Percentiles rank a stretch among this genome's conserved stretches.
These are phyloP conservation scores for Tetrapisispora fleetii DNA, from an alignment of 805 yeast genomes.

Conservation along the genomic window DNA sequence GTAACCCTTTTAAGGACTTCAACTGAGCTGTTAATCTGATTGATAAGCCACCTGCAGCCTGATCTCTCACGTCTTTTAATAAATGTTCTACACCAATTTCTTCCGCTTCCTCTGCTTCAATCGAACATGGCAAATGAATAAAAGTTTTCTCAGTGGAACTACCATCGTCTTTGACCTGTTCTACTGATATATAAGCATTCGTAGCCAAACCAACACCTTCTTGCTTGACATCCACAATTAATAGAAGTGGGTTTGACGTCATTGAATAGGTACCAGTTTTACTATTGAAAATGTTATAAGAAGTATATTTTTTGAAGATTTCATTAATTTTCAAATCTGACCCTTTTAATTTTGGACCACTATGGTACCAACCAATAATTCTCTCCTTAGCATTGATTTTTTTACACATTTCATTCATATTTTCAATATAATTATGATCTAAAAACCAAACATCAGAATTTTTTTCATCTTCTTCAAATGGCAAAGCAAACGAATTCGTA, in stretches of 20 bases:
- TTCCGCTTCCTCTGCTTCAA: constrained; percentile 98
- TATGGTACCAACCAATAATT: constrained; percentile 98
- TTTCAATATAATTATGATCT: constrained; percentile 91
- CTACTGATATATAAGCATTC: constrained; percentile 86
- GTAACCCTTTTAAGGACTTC: constrained; percentile 78
- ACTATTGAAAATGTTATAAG: constrained; percentile 1
- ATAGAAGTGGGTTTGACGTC: constrained; percentile 55
- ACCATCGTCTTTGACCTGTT: constrained; percentile 94
- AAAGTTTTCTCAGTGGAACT: constrained; percentile 86
- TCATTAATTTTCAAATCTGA: constrained; percentile 90
- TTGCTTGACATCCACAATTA: constrained; percentile 88
- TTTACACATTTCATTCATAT: constrained; percentile 96
- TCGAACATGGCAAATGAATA: constrained; percentile 81
- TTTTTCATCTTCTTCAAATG: constrained; percentile 93
- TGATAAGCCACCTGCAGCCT: constrained; percentile 88
- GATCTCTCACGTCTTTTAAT: constrained; percentile 88
- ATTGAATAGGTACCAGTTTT: constrained; percentile 25
- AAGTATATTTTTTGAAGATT: constrained; percentile 60
- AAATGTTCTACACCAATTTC: constrained; percentile 98
- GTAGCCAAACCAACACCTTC: constrained; percentile 82
- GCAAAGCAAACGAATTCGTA: constrained; percentile 91
- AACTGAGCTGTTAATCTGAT: constrained; percentile 82
- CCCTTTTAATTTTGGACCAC: constrained; percentile 85
- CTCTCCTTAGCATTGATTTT: constrained; percentile 96
- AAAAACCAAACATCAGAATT: constrained; percentile 91